Base-by-base conservation (phyloP, 768 basidiomycete genomes). In the Trametes gibbosa region DNA sequence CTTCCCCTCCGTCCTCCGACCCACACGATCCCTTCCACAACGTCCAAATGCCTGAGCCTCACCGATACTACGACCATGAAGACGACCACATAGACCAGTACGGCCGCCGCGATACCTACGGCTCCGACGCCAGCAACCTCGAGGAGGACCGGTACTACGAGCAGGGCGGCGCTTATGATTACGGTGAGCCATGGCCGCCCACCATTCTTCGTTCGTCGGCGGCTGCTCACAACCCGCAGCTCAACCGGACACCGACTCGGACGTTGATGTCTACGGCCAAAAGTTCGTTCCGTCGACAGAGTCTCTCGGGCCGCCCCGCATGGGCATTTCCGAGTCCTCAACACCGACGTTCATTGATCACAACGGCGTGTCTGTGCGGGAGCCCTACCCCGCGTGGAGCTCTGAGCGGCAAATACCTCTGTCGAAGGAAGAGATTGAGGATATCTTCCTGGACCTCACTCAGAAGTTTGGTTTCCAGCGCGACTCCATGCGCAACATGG, bases 401-500 rank as follows among this genome's bases (percentile, higher is more conserved):
- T 74, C 85, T 40, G 97, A 98, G 51, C 87, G 91, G 14, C 86
- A 90, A 65, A 97, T 98, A 61, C 96, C 96, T n/a, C 79, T 99
- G 14, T 95, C 94, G 19, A 98, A 98, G 79, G 97, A 99, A 74
- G 97, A 98, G 78, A 98, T 98, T 56, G 96, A 98, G 72, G 97
- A 99, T 70, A 92, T 99, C 50, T 92, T 98, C 71, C 84, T 98
- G 50, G 97, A 98, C 77, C 81, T 99, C 34, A 89, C 94, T 25
- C 95, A 98, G 80, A 99, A 98, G 75, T 99, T 98, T 75, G 97
- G 97, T 61, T 99, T 99, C 71, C 97, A 95, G 77, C 81, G 87
- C 57, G 94, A 95, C 72, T 91, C 89, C 16, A 95, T 93, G 92
- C 81, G 93, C 61, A 98, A 93, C 81, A 97, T 92, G 91, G 91